Percentiles rank a stretch among this genome's conserved stretches.
phyloP scores from a whole-genome alignment of 805 yeast species.

The Jamesozyma lodderae region DNA sequence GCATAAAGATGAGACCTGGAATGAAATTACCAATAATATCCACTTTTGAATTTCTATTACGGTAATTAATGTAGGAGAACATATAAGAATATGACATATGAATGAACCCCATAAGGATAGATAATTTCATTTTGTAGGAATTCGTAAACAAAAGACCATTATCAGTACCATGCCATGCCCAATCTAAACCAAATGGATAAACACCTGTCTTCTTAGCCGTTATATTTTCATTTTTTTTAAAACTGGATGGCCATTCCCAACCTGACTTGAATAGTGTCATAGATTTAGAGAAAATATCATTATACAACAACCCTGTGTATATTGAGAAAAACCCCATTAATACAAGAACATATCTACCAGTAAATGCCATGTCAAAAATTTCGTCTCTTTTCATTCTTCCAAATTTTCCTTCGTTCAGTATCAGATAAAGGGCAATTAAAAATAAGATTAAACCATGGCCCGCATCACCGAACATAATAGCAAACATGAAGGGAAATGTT shows the following conservation, averaged over 20 bases:
- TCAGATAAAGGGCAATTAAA: constrained; percentile 61
- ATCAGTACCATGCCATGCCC: constrained; percentile 96
- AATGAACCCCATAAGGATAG: constrained; percentile 85
- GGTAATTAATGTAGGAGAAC: constrained; percentile 76
- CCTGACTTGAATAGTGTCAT: constrained; percentile 83
- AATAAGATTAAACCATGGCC: constrained; percentile 90
- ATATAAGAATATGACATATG: constrained; percentile 89
- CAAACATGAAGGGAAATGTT: constrained; percentile 97
- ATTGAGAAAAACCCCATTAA: constrained; percentile 93
- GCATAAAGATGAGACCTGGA: constrained; percentile 93
- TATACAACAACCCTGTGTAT: constrained; percentile 90
- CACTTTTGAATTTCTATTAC: constrained; percentile 56
- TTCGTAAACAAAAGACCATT: constrained; percentile 83
- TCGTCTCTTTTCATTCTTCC: constrained; percentile 73
- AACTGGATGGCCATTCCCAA: constrained; percentile 84
- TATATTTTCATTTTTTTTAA: constrained; percentile 60
- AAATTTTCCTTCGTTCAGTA: constrained; percentile 64
- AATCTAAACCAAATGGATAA: constrained; percentile 82
- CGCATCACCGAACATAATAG: constrained; percentile 97
- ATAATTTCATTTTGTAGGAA: constrained; percentile 94
- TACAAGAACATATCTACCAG: constrained; percentile 83
- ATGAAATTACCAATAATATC: constrained; percentile 89
- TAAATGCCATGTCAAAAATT: constrained; percentile 91
- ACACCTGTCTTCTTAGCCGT: constrained; percentile 58
- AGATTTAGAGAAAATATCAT: constrained; percentile 86